phyloP scores from a whole-genome alignment of 441 rosid species.

The Croton laevigatus region DNA sequence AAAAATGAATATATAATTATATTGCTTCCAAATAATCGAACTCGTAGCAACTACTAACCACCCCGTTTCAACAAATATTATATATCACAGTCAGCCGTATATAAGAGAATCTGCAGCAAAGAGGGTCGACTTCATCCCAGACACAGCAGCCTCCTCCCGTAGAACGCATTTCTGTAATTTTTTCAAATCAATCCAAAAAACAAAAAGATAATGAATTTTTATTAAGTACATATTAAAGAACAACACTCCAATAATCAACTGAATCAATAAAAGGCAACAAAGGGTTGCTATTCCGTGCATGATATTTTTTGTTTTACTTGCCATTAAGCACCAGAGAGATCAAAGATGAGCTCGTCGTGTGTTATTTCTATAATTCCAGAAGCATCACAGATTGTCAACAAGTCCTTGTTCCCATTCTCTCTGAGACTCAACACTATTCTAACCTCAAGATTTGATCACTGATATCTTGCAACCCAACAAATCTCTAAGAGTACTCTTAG shows the following conservation, averaged over 20 bases:
- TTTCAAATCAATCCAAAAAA: neutral
- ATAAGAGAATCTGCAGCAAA: neutral
- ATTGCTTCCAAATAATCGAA: constrained; percentile 14
- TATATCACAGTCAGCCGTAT: neutral
- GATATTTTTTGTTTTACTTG: neutral
- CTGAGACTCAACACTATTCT: neutral
- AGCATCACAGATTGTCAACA: neutral
- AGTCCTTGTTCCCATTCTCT: neutral
- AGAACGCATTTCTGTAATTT: constrained; percentile 61
- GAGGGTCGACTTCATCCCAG: constrained; percentile 27
- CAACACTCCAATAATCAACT: neutral
- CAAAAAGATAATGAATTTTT: neutral
- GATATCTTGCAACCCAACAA: neutral
- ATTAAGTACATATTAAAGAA: neutral
- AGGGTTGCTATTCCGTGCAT: neutral
- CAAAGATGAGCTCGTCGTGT: neutral
- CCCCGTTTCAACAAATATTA: too few species aligned
- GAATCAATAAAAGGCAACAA: neutral
- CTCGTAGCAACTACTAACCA: neutral
- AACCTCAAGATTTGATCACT: neutral
- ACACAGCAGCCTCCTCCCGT: constrained; percentile 63
- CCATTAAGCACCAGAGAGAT: too few species aligned
- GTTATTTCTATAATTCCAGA: neutral
- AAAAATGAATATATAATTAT: constrained; percentile 14
- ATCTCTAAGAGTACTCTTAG: neutral